Percentiles rank a stretch among this genome's conserved stretches.
phyloP scores from a whole-genome alignment of 2,329 filamentous ascomycete genomes.

The Ophiocordyceps australis region DNA sequence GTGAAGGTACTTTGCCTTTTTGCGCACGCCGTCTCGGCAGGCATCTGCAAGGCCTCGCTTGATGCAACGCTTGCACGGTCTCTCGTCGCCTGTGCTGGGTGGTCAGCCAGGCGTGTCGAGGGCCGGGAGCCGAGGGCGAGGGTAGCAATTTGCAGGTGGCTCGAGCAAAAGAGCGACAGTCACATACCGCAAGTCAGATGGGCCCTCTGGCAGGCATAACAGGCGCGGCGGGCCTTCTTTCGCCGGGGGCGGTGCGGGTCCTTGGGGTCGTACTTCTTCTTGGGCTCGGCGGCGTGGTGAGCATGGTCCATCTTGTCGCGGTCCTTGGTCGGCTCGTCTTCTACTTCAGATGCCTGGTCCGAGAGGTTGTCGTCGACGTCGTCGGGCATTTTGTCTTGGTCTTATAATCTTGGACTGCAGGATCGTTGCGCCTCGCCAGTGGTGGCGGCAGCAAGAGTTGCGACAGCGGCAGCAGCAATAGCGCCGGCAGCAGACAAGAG shows the following conservation, averaged over 20 bases:
- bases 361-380: conserved; percentile 36
- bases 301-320: conserved; percentile 33
- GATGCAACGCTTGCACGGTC: conserved; percentile 84
- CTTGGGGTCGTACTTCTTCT: conserved; percentile 65
- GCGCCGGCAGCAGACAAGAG: no score
- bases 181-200: conserved; percentile 95
- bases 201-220: conserved; percentile 90
- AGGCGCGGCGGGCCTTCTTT: conserved; percentile 92
- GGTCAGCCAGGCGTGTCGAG: conserved; percentile 11
- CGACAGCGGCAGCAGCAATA: no score
- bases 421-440: no score
- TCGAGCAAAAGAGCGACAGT: not conserved
- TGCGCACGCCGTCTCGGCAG: conserved; percentile 91
- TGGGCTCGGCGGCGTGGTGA: conserved; percentile 30
- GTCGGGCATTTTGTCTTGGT: conserved; percentile 34
- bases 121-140: no score
- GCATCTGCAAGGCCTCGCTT: conserved; percentile 81
- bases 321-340: conserved; percentile 32
- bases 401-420: no score
- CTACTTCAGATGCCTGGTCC: conserved; percentile 40
- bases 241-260: conserved; percentile 76
- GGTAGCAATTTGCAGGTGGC: no score
- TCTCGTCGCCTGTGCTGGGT: conserved; percentile 59
- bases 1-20: conserved; percentile 98
- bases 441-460: no score